These are phyloP conservation scores for Plectosphaerella cucumerina DNA, from an alignment of 2,329 filamentous ascomycete species.

Conservation along the genomic window DNA sequence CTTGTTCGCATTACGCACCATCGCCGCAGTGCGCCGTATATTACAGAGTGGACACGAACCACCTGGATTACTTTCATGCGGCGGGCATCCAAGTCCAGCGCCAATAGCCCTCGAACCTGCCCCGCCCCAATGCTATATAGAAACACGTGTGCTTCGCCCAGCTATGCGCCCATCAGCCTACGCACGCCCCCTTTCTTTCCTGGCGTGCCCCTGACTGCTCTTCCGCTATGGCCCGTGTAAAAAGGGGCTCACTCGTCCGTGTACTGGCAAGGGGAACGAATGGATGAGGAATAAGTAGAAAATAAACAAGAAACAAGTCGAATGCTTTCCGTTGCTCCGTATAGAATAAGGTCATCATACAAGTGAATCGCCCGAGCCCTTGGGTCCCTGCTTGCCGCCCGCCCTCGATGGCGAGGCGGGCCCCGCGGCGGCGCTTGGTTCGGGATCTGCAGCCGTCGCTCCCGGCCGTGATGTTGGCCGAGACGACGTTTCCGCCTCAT, in stretches of 20 bases:
- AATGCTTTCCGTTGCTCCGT: not conserved
- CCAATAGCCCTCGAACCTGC: not conserved
- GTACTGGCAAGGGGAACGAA: no score
- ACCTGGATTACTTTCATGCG: not conserved
- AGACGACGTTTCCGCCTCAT: slow-evolving; percentile 12
- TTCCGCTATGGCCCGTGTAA: no score
- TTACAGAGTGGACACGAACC: not conserved
- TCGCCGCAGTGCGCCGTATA: no score
- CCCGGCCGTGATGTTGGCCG: not conserved
- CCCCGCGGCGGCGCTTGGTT: slow-evolving; percentile 1
- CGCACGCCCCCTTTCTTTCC: not conserved
- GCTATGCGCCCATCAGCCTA: not conserved
- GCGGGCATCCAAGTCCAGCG: not conserved
- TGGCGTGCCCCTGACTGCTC: not conserved
- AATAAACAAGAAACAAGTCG: not conserved
- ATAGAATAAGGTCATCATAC: slow-evolving; percentile 23
- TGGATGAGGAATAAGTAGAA: no score
- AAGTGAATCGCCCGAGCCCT: slow-evolving; percentile 20
- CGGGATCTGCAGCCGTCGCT: slow-evolving; percentile 10
- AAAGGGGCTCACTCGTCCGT: no score
- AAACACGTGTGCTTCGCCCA: not conserved
- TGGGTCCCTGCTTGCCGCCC: slow-evolving; percentile 3
- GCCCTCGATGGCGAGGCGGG: not conserved
- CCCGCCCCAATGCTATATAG: not conserved
- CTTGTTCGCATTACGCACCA: no score